These are phyloP conservation scores for Glycine soja DNA, from an alignment of 306 rosid species.

Conservation along the genomic window DNA sequence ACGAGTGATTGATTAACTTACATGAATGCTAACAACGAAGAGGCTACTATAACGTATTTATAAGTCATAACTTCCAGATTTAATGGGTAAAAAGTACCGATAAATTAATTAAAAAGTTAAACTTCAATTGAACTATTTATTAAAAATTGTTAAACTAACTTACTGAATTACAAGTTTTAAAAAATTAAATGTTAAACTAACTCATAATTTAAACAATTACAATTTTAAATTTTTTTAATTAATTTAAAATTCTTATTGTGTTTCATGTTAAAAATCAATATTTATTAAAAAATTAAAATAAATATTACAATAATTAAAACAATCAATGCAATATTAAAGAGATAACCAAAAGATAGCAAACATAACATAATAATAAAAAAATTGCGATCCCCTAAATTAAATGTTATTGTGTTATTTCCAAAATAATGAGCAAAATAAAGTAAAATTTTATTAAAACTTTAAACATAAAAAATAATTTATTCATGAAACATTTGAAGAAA, in stretches of 20 bases:
- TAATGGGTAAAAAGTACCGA: too few relatives aligned
- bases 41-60: too few relatives aligned
- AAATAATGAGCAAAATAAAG: neutral
- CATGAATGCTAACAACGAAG: neutral
- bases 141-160: neutral
- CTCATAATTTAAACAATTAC: neutral
- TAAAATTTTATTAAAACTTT: too few relatives aligned
- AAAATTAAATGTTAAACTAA: neutral
- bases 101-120: neutral
- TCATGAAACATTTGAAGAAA: neutral
- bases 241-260: too few relatives aligned
- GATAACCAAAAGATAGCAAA: neutral
- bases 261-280: neutral
- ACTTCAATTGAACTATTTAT: neutral
- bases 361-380: neutral
- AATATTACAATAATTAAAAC: neutral
- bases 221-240: too few relatives aligned
- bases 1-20: neutral
- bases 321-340: neutral
- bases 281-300: neutral
- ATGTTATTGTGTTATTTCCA: too few relatives aligned
- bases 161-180: too few relatives aligned
- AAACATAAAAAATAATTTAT: too few relatives aligned
- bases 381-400: too few relatives aligned
- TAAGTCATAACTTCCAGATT: too few relatives aligned